These are phyloP conservation scores for Salix koriyanagi DNA, from an alignment of 345 rosid genomes.

Conservation along the genomic window DNA sequence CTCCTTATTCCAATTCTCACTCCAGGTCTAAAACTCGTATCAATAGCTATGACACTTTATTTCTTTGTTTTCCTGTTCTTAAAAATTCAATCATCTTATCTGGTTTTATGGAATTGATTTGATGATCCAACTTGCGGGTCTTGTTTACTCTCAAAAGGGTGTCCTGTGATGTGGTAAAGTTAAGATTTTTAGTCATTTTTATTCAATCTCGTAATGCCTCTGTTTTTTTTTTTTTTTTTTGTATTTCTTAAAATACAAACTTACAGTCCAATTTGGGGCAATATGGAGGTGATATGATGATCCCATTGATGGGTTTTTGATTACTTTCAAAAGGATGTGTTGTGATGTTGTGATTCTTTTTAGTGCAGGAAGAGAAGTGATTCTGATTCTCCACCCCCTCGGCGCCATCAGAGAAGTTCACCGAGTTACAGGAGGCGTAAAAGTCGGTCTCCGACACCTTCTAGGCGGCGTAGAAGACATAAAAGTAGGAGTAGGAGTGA, in stretches of 20 bases:
- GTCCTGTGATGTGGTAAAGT: not conserved
- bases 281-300: not conserved
- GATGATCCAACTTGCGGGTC: not conserved
- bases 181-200: not conserved
- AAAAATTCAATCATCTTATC: not conserved
- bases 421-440: constrained; percentile 53
- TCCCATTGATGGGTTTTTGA: not conserved
- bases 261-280: not conserved
- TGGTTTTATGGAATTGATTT: not conserved
- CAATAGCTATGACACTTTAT: not conserved
- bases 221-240: not conserved
- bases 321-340: not conserved
- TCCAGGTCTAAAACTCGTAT: constrained; percentile 24
- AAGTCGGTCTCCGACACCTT: constrained; percentile 57
- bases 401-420: constrained; percentile 33
- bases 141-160: not conserved
- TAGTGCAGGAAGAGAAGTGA: constrained; percentile 42
- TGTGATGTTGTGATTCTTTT: not conserved
- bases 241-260: not conserved
- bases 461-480: constrained; percentile 39
- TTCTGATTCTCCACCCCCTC: constrained; percentile 29
- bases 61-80: not conserved
- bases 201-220: not conserved
- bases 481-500: constrained; percentile 34
- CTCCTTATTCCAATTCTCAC: constrained; percentile 31